Evolutionary conservation across 805 yeast genomes (phyloP), one percentile per base, ranked within the genome.

Genomic region (Saccharomycopsis fermentans): DNA sequence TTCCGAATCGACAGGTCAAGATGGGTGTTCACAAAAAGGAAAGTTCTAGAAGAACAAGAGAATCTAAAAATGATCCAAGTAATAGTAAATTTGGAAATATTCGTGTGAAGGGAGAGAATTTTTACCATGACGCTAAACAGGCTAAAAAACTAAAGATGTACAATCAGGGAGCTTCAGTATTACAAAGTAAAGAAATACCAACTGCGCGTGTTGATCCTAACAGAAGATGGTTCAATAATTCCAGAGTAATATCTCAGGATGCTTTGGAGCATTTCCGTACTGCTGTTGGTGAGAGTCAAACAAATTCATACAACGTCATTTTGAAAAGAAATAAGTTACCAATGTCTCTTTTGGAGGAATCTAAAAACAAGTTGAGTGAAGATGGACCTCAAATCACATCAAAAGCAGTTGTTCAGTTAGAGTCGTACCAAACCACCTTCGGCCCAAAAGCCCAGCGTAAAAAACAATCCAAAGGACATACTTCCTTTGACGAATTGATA

Each of bases 11-110:
- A 47, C 8, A 57, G 48, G 24, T 27, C 3, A n/a, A 62, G 58
- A 92, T 92, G 99, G 98, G 97, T 69, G 86, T 90, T 32, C 91
- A 82, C 58, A 92, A 92, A 77, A 94, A 90, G 68, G 99, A 92
- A 73, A 87, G 87, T 71, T 79, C 78, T 67, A 85, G 99, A 76
- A 82, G 97, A 69, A 78, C 79, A 59, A 86, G 96, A 68, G 88
- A 90, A 70, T 86, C 86, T 57, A 88, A 85, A 66, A 77, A 82
- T 65, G 62, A 37, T 47, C 59, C 56, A 24, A 27, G 55, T 32
- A 59, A 60, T 26, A 57, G 60, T 37, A 81, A 89, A 67, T 96
- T 88, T 71, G 97, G 97, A 32, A 92, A 92, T 67, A 80, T 94
- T 59, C 84, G 96, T 62, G 95, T 89, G 56, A 92, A 92, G 71